A percentile compares a stretch with the other conserved stretches of the same genome.
Evolutionary conservation across 208 protist species (phyloP).

Genomic region (Phytomonas francai): DNA sequence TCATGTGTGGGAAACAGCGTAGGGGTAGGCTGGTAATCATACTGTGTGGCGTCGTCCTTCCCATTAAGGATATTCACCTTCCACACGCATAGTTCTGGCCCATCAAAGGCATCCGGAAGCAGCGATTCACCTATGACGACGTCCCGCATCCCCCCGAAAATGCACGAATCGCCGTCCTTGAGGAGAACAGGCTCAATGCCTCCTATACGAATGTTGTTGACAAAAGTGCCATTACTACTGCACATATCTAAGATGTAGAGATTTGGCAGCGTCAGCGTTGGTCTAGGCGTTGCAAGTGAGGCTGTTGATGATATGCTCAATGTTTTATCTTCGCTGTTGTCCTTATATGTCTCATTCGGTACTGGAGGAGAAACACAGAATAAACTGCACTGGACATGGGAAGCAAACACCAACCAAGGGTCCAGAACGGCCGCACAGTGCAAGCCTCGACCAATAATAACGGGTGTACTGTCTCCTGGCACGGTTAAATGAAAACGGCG

Average conservation of each 20-base stretch:
- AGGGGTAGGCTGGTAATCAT: constrained; percentile 41
- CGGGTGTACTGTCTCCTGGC: constrained; percentile 25
- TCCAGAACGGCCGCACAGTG: constrained; percentile 65
- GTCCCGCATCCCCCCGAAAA: constrained; percentile 85
- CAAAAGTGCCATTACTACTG: constrained; percentile 86
- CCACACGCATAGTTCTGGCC: constrained; percentile 75
- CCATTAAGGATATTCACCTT: constrained; percentile 23
- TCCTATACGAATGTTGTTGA: constrained; percentile 59
- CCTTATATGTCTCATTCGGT: not conserved
- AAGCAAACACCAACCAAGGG: constrained; percentile 64
- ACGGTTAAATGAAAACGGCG: constrained; percentile 40
- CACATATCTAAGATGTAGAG: constrained; percentile 69
- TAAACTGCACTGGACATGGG: constrained; percentile 71
- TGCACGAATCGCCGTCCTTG: constrained; percentile 48
- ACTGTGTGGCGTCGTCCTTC: not conserved
- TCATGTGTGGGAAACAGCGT: constrained; percentile 38
- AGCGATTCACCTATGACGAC: constrained; percentile 39
- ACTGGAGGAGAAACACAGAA: constrained; percentile 9
- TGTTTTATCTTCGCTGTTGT: not conserved
- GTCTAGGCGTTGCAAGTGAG: not conserved
- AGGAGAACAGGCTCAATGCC: constrained; percentile 35
- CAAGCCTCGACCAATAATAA: constrained; percentile 51
- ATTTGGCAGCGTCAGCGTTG: not conserved
- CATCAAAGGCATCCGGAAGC: constrained; percentile 33
- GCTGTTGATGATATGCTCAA: not conserved